A percentile compares a stretch with the other conserved stretches of the same genome.
Conservation (phyloP, 2,329 filamentous ascomycete species). For the Thielaviopsis populi region DNA sequence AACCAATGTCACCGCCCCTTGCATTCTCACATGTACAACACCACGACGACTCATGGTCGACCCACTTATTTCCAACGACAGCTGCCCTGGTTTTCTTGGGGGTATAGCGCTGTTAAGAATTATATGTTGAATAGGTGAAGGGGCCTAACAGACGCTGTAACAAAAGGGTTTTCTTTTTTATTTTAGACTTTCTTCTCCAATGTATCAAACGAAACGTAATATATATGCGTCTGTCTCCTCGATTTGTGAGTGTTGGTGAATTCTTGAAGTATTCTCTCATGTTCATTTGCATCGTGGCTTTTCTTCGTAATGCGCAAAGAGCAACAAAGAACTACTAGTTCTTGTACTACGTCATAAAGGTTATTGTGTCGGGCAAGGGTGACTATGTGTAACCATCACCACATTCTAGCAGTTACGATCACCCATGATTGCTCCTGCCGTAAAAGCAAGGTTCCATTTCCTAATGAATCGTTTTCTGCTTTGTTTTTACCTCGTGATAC, state of each 20-base stretch:
- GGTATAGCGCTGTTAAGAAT: not conserved
- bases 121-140: not conserved
- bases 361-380: not conserved
- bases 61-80: not conserved
- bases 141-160: constrained; percentile 12
- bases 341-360: not conserved
- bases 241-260: not conserved
- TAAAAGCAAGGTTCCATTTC: not conserved
- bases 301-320: not conserved
- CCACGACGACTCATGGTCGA: not conserved
- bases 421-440: not conserved
- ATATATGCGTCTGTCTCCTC: not conserved
- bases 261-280: no score
- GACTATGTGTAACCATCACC: not conserved
- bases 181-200: constrained; percentile 10
- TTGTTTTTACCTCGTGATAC: not conserved
- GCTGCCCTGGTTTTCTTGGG: not conserved
- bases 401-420: not conserved
- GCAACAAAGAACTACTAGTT: not conserved
- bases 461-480: not conserved
- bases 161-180: constrained; percentile 11
- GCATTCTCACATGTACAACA: constrained; percentile 7
- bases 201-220: constrained; percentile 5
- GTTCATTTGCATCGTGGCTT: no score
- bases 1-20: not conserved